Base-by-base conservation (phyloP, 805 yeast species). In the Kodamaea fukazawae region DNA sequence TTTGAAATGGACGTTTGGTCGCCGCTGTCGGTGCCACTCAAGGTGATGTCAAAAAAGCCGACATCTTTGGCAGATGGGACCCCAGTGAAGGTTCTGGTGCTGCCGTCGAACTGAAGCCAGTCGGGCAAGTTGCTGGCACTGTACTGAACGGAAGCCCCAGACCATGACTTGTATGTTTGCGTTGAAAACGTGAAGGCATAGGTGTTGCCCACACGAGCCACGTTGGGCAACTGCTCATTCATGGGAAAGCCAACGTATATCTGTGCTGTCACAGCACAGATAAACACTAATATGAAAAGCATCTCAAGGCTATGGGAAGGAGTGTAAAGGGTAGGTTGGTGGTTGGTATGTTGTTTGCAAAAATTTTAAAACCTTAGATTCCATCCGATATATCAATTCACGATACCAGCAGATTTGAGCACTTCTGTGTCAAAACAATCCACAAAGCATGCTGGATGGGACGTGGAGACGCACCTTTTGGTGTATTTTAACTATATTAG, bases 161-260 rank as follows among this genome's bases (percentile, higher is more conserved):
- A 30, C 32, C 58, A 47, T 2, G 71, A 57, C 29, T 62, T 55
- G 59, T 76, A 88, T 2, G 98, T 91, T 49, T 81, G 78, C 43
- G 75, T 65, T 39, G 89, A 81, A 30, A 91, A 62, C 27, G 81
- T 72, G 61, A 86, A 91, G 13, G 65, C 49, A 62, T 83, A 91
- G 2, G 57, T 49, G 50, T 77, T 70, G 43, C 77, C 77, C 11
- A 79, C 76, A 42, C 95, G 73, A 4, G 96, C 98, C 10, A 93
- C 86, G 25, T 88, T 83, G 4, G 98, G 98, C 15, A 81, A 71
- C 63, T 91, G 99, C 56, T 80, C 79, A 47, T 75, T 63, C 56
- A 89, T 78, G n/a, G 96, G 90, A 68, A 83, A 86, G 32, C 85
- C 86, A 29, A 74, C 69, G 38, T 71, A 67, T 4, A 86, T 81